Evolutionary conservation across 2,329 filamentous ascomycete species (phyloP).

Genomic region (Sporothrix protearum): DNA sequence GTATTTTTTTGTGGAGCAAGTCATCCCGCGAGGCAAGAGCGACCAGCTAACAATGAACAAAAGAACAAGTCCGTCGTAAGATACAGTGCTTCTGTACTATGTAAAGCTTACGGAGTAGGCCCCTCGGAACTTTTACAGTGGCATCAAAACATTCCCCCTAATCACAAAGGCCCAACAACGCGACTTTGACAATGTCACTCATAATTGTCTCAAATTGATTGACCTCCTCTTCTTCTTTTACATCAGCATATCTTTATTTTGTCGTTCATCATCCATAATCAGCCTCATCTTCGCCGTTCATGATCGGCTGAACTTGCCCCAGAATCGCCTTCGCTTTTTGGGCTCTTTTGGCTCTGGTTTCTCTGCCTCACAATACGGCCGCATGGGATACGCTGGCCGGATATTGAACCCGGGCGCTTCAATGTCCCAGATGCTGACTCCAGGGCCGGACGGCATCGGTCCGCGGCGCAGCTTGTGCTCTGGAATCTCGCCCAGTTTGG

Average conservation of each 20-base stretch:
- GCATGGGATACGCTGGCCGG: slow-evolving; percentile 35
- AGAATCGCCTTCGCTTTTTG: slow-evolving; percentile 32
- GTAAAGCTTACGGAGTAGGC: no score
- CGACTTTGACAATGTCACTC: no score
- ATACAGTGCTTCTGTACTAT: neutral
- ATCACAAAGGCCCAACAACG: neutral
- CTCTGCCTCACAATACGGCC: slow-evolving; percentile 32
- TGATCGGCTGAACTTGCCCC: slow-evolving; percentile 31
- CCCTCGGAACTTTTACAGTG: neutral
- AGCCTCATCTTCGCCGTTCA: neutral
- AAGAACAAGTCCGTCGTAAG: no score
- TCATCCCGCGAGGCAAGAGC: neutral
- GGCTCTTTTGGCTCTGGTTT: slow-evolving; percentile 27
- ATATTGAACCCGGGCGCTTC: slow-evolving; percentile 33
- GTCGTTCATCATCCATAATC: neutral
- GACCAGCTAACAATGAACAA: neutral
- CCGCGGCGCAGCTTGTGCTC: slow-evolving; percentile 32
- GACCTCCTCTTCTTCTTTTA: no score
- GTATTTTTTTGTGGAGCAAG: neutral
- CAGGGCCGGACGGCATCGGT: neutral
- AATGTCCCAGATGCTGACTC: slow-evolving; percentile 9
- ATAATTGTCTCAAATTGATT: neutral
- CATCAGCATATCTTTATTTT: no score
- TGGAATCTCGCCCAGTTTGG: slow-evolving; percentile 38
- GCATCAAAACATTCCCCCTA: neutral